Conservation (phyloP, 1,139 yeast genomes). For the Yamadazyma conglobata region DNA sequence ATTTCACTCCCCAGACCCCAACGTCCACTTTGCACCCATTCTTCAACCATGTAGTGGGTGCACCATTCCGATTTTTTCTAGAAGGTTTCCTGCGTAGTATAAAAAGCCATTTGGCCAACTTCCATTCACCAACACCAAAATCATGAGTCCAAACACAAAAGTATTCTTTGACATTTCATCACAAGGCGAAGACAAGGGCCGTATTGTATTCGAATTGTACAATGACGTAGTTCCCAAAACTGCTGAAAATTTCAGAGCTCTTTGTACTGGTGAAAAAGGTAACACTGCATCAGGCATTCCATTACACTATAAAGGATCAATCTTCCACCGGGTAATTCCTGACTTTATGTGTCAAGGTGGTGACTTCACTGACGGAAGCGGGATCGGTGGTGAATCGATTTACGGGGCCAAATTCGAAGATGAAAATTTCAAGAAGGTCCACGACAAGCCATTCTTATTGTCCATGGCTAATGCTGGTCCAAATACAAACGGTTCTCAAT, state of each 20-base stretch:
- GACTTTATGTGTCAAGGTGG: slow-evolving; percentile 96
- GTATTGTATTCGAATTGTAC: slow-evolving; percentile 73
- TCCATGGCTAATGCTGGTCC: slow-evolving; percentile 69
- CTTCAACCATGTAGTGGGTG: slow-evolving; percentile 5
- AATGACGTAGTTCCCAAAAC: slow-evolving; percentile 87
- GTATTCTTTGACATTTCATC: slow-evolving; percentile 76
- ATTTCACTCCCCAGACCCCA: too few relatives aligned
- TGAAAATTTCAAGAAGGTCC: slow-evolving; percentile 75
- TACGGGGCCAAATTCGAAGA: slow-evolving; percentile 96
- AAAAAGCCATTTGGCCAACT: too few relatives aligned
- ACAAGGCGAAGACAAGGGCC: slow-evolving; percentile 63
- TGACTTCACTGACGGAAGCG: slow-evolving; percentile 85
- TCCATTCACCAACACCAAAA: too few relatives aligned
- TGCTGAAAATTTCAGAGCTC: slow-evolving; percentile 85
- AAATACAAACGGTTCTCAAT: slow-evolving; percentile 42
- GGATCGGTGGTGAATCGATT: slow-evolving; percentile 93
- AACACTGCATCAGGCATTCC: slow-evolving; percentile 60
- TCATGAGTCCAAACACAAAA: slow-evolving; percentile 30
- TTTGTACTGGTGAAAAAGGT: slow-evolving; percentile 91
- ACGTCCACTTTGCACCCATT: too few relatives aligned
- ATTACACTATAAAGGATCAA: slow-evolving; percentile 70
- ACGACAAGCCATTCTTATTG: slow-evolving; percentile 80
- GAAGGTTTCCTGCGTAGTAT: slow-evolving; percentile 1
- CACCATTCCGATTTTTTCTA: slow-evolving; percentile 1
- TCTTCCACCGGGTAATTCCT: slow-evolving; percentile 89